These are phyloP conservation scores for Pseudopyricularia cyperi DNA, from an alignment of 2,329 filamentous ascomycete genomes.

Conservation along the genomic window DNA sequence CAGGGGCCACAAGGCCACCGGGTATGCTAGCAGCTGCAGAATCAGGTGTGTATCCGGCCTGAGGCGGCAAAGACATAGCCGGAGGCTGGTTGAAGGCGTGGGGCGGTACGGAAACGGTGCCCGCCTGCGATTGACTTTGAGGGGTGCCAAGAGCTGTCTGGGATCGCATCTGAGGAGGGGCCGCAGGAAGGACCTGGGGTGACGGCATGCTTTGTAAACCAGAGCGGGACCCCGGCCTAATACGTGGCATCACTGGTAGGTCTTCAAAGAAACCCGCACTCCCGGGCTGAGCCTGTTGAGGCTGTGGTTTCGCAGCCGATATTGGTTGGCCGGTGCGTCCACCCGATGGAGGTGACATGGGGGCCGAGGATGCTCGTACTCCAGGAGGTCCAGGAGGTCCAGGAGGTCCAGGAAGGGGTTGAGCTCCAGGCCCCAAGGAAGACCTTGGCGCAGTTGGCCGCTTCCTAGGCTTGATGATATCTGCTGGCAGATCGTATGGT, in stretches of 20 bases:
- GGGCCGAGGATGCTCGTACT: not conserved
- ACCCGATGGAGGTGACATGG: conserved; percentile 10
- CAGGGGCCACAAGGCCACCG: conserved; percentile 33
- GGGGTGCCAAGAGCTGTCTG: conserved; percentile 9
- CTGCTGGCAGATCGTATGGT: conserved; percentile 89
- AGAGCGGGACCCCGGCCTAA: conserved; percentile 47
- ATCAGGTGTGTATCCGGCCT: not conserved
- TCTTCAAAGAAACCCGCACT: conserved; percentile 64
- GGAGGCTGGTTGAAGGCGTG: conserved; percentile 11
- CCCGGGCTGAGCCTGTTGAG: conserved; percentile 9
- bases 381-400: not conserved
- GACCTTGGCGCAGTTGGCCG: conserved; percentile 42
- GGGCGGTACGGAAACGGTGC: not conserved
- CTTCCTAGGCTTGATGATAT: conserved; percentile 64
- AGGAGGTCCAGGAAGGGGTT: conserved; percentile 17
- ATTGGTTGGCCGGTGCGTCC: conserved; percentile 12
- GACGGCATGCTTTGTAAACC: conserved; percentile 27
- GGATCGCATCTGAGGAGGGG: conserved; percentile 10
- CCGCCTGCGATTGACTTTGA: not conserved
- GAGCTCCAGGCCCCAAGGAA: conserved; percentile 21
- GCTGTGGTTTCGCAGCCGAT: conserved; percentile 6
- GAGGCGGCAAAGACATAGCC: conserved; percentile 10
- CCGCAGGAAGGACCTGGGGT: conserved; percentile 24
- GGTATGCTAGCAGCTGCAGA: not conserved
- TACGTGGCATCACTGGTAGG: conserved; percentile 48